A percentile compares a stretch with the other conserved stretches of the same genome.
phyloP scores from a whole-genome alignment of 148 eudicot genomes.

The Nyssa sinensis region DNA sequence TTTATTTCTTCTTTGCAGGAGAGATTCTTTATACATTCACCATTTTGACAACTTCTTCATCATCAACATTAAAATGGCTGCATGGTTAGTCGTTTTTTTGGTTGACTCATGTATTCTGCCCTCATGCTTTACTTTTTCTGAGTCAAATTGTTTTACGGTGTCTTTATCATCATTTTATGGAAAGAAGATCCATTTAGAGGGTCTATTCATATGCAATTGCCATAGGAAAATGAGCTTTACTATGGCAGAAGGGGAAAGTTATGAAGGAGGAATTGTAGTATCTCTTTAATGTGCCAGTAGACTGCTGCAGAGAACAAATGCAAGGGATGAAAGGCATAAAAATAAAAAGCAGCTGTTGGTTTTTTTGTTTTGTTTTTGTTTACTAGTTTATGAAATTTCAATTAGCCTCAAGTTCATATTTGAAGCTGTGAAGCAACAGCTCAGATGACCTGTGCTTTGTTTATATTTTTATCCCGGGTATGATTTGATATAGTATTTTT shows the following conservation, averaged over 20 bases:
- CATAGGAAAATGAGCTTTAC: not conserved
- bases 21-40: slow-evolving; percentile 80
- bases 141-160: not conserved
- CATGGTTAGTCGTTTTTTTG: slow-evolving; percentile 60
- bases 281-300: not conserved
- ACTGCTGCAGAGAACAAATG: not conserved
- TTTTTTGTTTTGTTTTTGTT: not conserved
- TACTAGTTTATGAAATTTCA: not conserved
- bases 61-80: slow-evolving; percentile 77
- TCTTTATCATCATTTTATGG: not conserved
- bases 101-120: not conserved
- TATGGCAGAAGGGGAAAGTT: not conserved
- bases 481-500: not conserved
- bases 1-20: slow-evolving; percentile 43
- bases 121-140: too few relatives aligned
- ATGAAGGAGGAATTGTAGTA: not conserved
- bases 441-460: too few relatives aligned
- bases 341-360: not conserved
- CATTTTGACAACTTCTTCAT: slow-evolving; percentile 81
- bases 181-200: not conserved
- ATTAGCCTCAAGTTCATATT: too few relatives aligned
- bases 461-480: too few relatives aligned
- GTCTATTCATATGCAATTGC: not conserved
- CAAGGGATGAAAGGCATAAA: not conserved
- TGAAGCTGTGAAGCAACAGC: too few relatives aligned